Conservation (phyloP, 2,329 filamentous ascomycete genomes). For the Rhynchosporium agropyri region DNA sequence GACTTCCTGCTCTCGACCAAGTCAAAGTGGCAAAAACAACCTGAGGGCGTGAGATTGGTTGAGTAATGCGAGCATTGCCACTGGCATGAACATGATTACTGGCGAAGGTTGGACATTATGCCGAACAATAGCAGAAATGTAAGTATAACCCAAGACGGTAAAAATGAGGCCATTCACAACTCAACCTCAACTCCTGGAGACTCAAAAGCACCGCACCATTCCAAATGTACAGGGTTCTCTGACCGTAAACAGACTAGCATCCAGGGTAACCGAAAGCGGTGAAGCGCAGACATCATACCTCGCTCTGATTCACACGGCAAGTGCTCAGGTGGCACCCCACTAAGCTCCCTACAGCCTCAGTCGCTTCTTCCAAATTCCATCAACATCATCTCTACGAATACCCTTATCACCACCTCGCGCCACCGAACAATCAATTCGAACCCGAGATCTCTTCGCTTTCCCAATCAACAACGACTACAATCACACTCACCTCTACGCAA, state of each 20-base stretch:
- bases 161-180: slow-evolving; percentile 1
- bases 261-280: slow-evolving; percentile 16
- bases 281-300: slow-evolving; percentile 13
- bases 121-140: neutral
- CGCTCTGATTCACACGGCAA: slow-evolving; percentile 31
- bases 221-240: slow-evolving; percentile 23
- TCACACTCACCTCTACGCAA: neutral
- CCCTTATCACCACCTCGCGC: slow-evolving; percentile 16
- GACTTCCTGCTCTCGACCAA: neutral
- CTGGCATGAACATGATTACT: neutral
- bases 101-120: neutral
- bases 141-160: neutral
- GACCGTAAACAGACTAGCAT: slow-evolving; percentile 1
- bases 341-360: slow-evolving; percentile 25
- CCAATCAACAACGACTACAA: neutral
- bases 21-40: neutral
- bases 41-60: too few relatives aligned
- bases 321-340: neutral
- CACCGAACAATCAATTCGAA: slow-evolving; percentile 17
- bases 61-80: neutral
- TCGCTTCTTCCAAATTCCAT: slow-evolving; percentile 15
- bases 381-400: slow-evolving; percentile 15
- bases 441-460: neutral
- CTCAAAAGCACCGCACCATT: slow-evolving; percentile 14
- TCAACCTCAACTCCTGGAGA: neutral